Evolutionary conservation across 2,329 filamentous ascomycete species (phyloP).

Genomic region (Penicillium sp.): DNA sequence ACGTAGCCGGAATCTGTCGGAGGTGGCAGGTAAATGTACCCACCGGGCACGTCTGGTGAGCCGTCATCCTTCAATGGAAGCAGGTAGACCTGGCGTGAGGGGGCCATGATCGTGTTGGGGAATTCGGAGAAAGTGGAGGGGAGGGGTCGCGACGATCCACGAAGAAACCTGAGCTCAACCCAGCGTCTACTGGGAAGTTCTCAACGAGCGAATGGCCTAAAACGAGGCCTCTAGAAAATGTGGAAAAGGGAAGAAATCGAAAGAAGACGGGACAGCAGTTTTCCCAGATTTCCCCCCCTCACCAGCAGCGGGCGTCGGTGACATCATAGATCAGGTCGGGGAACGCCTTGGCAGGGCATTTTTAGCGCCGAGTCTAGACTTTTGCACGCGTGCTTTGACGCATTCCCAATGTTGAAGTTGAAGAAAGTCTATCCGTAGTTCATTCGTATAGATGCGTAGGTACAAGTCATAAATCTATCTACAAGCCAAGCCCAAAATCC

Average conservation of each 20-base stretch:
- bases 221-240: slow-evolving; percentile 6
- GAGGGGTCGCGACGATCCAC: background rate
- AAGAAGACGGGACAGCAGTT: background rate
- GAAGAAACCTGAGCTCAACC: background rate
- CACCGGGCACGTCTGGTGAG: slow-evolving; percentile 80
- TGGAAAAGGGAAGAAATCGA: slow-evolving; percentile 1
- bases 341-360: slow-evolving; percentile 11
- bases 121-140: background rate
- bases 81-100: slow-evolving; percentile 66
- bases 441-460: slow-evolving; percentile 16
- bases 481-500: slow-evolving; percentile 10
- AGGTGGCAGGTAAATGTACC: slow-evolving; percentile 88
- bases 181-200: slow-evolving; percentile 2
- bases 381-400: background rate
- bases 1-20: slow-evolving; percentile 69
- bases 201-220: slow-evolving; percentile 14
- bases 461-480: slow-evolving; percentile 25
- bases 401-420: background rate
- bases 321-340: slow-evolving; percentile 15
- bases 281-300: slow-evolving; percentile 3
- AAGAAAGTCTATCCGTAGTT: background rate
- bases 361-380: slow-evolving; percentile 16
- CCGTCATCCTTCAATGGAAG: slow-evolving; percentile 90
- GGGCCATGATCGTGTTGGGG: slow-evolving; percentile 15
- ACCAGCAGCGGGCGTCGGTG: slow-evolving; percentile 7